Percentiles rank a stretch among this genome's conserved stretches.
These are phyloP conservation scores for Mycocentrospora acerina DNA, from an alignment of 2,329 filamentous ascomycete species.

Conservation along the genomic window DNA sequence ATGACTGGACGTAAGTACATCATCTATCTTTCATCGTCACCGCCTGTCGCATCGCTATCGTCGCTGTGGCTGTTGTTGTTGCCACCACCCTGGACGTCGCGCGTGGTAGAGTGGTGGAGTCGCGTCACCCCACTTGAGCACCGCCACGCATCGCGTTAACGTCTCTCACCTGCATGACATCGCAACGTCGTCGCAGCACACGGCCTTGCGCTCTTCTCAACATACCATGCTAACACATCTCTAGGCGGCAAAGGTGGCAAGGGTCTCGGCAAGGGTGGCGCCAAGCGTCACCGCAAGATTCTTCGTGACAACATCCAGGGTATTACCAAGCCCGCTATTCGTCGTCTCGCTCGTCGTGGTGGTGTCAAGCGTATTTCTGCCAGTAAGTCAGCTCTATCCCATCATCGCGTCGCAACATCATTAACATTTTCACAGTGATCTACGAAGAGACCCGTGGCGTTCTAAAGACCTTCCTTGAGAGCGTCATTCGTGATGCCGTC, in stretches of 20 bases:
- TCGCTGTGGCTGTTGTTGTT: slow-evolving; percentile 11
- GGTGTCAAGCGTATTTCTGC: slow-evolving; percentile 56
- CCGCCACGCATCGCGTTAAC: slow-evolving; percentile 11
- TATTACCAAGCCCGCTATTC: slow-evolving; percentile 57
- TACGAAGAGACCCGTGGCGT: slow-evolving; percentile 77
- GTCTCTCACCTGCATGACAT: slow-evolving; percentile 11
- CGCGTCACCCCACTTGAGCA: slow-evolving; percentile 20
- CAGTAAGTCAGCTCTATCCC: slow-evolving; percentile 39
- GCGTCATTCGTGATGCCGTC: slow-evolving; percentile 73
- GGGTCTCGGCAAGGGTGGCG: slow-evolving; percentile 56
- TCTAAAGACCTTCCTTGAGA: slow-evolving; percentile 75
- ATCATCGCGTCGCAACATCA: background rate
- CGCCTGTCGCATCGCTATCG: slow-evolving; percentile 13
- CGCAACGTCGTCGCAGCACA: slow-evolving; percentile 15
- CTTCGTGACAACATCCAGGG: slow-evolving; percentile 57
- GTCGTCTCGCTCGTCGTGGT: slow-evolving; percentile 55
- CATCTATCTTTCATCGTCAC: slow-evolving; percentile 12
- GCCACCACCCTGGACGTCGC: slow-evolving; percentile 15
- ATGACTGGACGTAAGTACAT: slow-evolving; percentile 49
- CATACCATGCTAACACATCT: slow-evolving; percentile 35
- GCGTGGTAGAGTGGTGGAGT: slow-evolving; percentile 31
- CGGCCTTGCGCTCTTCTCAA: slow-evolving; percentile 1
- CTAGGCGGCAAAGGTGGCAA: slow-evolving; percentile 57
- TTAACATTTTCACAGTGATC: slow-evolving; percentile 58
- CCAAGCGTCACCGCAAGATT: slow-evolving; percentile 58